Conservation (phyloP, 31 red algal genomes). For the Endocladia muricata region DNA sequence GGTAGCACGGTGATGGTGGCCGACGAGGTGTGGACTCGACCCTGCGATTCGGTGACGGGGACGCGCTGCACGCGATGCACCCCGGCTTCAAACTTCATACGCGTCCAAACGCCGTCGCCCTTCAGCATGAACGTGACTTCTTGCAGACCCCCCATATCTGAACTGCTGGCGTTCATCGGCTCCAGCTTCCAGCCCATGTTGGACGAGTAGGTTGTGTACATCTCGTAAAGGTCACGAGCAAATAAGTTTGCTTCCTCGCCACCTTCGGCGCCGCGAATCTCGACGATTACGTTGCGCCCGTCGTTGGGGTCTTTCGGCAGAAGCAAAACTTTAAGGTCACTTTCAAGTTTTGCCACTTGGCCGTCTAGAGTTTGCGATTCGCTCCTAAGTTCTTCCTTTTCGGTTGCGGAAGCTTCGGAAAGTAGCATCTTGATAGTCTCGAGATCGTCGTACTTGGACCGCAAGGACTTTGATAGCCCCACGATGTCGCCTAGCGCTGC, state of each 20-base stretch:
- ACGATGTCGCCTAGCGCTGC: too few species aligned
- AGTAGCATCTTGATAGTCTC: too few species aligned
- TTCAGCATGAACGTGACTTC: slow-evolving; percentile 59
- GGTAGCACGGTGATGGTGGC: slow-evolving; percentile 77
- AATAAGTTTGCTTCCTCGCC: slow-evolving; percentile 90
- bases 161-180: slow-evolving; percentile 10
- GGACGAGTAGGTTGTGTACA: slow-evolving; percentile 70
- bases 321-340: neutral
- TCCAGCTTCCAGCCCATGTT: slow-evolving; percentile 44
- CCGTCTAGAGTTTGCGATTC: neutral
- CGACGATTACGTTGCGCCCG: slow-evolving; percentile 75
- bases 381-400: too few species aligned
- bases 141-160: slow-evolving; percentile 32
- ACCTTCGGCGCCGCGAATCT: slow-evolving; percentile 82
- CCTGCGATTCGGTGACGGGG: slow-evolving; percentile 82
- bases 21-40: slow-evolving; percentile 86
- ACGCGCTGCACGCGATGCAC: slow-evolving; percentile 95
- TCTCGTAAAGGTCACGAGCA: slow-evolving; percentile 54
- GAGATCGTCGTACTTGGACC: too few species aligned
- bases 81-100: slow-evolving; percentile 79
- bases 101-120: slow-evolving; percentile 33
- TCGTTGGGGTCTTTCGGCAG: neutral
- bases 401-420: too few species aligned
- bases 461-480: too few species aligned
- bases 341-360: neutral